Conservation (phyloP, 176 grass and related monocot species). For the Musa itinerans region DNA sequence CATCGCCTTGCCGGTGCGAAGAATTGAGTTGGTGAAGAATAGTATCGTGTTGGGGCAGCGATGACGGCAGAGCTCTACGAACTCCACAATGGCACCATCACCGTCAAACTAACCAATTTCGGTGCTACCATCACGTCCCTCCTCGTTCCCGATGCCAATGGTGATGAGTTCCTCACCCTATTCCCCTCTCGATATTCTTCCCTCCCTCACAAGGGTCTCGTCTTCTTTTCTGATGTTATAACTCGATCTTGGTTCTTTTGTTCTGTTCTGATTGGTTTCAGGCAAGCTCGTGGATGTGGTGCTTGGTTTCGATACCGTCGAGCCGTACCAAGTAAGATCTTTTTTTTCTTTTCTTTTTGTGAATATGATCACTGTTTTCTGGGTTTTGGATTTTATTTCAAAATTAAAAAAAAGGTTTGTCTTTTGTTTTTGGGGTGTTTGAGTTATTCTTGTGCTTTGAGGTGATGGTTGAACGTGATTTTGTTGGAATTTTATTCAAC, state of each 20-base stretch:
- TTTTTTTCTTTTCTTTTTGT: not conserved
- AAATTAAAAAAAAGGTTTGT: too few relatives aligned
- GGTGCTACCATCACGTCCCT: constrained; percentile 90
- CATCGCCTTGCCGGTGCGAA: not conserved
- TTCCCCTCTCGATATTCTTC: not conserved
- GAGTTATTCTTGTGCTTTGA: not conserved
- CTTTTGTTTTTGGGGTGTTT: not conserved
- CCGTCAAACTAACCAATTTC: constrained; percentile 59
- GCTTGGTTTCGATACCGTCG: constrained; percentile 77
- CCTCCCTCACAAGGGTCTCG: not conserved
- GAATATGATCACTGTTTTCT: not conserved
- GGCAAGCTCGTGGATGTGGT: constrained; percentile 69
- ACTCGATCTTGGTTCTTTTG: not conserved
- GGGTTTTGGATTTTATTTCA: not conserved
- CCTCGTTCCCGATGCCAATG: constrained; percentile 60
- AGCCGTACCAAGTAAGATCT: constrained; percentile 58
- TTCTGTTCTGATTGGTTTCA: constrained; percentile 17
- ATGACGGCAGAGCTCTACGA: constrained; percentile 48
- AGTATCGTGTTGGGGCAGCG: constrained; percentile 4
- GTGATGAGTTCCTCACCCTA: constrained; percentile 16
- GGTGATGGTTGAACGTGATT: not conserved
- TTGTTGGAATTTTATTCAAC: not conserved
- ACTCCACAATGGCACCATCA: constrained; percentile 75
- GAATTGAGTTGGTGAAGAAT: too few relatives aligned
- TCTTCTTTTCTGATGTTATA: constrained; percentile 12